phyloP scores from a whole-genome alignment of 371 early-diverging fungal genomes.

The Mucor saturninus region DNA sequence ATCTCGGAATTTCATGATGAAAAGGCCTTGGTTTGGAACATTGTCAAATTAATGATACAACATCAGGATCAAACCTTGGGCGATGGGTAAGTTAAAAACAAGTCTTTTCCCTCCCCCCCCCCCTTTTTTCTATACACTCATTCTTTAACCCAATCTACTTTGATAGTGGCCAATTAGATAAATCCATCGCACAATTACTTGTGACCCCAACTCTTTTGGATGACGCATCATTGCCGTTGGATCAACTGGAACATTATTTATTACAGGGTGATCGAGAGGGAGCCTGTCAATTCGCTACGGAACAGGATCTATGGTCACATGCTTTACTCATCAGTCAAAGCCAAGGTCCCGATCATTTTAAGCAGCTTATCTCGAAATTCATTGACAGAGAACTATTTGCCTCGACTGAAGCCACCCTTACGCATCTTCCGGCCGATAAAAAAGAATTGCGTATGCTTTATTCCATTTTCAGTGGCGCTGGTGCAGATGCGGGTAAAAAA shows the following conservation, averaged over 20 bases:
- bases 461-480: slow-evolving; percentile 73
- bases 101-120: neutral
- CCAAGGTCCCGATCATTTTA: slow-evolving; percentile 64
- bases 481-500: slow-evolving; percentile 54
- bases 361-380: slow-evolving; percentile 74
- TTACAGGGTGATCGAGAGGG: slow-evolving; percentile 74
- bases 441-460: slow-evolving; percentile 75
- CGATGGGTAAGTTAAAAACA: slow-evolving; percentile 20
- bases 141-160: neutral
- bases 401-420: slow-evolving; percentile 15
- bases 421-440: slow-evolving; percentile 46
- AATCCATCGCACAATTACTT: slow-evolving; percentile 27
- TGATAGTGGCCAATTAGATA: slow-evolving; percentile 21
- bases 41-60: slow-evolving; percentile 70
- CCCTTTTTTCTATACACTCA: too few species aligned
- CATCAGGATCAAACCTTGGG: slow-evolving; percentile 59
- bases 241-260: slow-evolving; percentile 65
- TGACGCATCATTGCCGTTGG: slow-evolving; percentile 31
- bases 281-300: slow-evolving; percentile 75
- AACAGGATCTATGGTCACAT: slow-evolving; percentile 83
- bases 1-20: slow-evolving; percentile 41
- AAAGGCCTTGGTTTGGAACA: slow-evolving; percentile 59
- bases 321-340: slow-evolving; percentile 87
- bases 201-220: slow-evolving; percentile 12
- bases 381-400: slow-evolving; percentile 58